Evolutionary conservation across 495 filamentous ascomycete genomes (phyloP), one percentile per base, ranked within the genome.

Genomic region (Delitschia confertaspora): DNA sequence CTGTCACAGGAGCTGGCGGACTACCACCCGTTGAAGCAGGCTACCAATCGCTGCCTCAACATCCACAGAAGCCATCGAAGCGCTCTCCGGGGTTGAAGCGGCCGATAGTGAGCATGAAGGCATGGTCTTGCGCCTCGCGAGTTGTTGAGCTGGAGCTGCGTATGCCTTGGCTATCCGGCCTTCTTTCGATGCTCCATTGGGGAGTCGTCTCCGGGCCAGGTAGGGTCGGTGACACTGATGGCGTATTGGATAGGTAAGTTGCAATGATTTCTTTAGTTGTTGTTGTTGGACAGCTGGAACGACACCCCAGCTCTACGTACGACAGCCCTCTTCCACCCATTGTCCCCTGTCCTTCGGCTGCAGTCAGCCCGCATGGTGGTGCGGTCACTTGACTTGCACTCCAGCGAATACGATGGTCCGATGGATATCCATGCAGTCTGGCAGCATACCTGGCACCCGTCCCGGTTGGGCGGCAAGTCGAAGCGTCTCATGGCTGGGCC

Each of bases 191-290:
- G 57, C 55, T 79, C 41, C 85, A 88, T 64, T 79, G 81, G 69
- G 69, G 74, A 47, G 69, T 76, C 55, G 60, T 89, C 54, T 67
- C 66, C 52, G 83, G 85, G 27, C 82, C 84, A 49, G 81, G 85
- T 54, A 70, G 65, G 63, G 60, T 93, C 26, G 85, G 83, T 62
- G 70, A 71, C 59, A 75, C 81, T 6, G 73, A 88, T 62, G 80
- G 85, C 42, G 71, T 78, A 53, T 68, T 94, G 63, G 86, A 95
- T 74, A 88, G 85, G 88, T 95, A 77, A 80, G 88, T 76, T 50
- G 29, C 44, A 22, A 38, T 51, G 24, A 41, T 34, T 27, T 55
- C 38, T 22, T 38, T 29, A 26, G 44, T 41, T 41, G 27, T 54
- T 56, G 46, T 45, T 33, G 49, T 53, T 59, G 53, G 52, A 42